Conservation (phyloP, 768 basidiomycete genomes). For the Crepidotus variabilis region DNA sequence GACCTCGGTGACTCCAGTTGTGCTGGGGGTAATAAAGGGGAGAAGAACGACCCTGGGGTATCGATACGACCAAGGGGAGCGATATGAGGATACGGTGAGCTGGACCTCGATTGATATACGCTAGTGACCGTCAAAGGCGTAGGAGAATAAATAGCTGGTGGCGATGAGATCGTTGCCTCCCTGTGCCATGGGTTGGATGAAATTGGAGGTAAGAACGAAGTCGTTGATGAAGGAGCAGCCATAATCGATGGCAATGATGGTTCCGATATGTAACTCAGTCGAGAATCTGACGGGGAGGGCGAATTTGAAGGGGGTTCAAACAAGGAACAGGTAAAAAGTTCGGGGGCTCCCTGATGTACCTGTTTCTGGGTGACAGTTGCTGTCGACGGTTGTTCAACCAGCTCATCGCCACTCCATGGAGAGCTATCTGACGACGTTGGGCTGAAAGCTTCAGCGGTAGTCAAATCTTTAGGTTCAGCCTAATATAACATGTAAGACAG, state of each 20-base stretch:
- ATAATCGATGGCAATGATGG: background rate
- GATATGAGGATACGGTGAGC: background rate
- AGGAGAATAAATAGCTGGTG: background rate
- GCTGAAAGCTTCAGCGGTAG: background rate
- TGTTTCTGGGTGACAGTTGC: background rate
- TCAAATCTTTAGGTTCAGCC: background rate
- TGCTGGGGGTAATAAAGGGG: background rate
- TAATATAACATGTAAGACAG: background rate
- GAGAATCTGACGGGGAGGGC: background rate
- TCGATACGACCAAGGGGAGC: background rate
- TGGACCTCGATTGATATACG: background rate
- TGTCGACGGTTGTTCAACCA: background rate
- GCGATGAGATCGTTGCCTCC: background rate
- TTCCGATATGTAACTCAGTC: background rate
- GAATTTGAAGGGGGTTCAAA: background rate
- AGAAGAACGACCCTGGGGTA: background rate
- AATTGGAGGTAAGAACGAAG: background rate
- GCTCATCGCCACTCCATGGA: background rate
- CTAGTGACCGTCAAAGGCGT: background rate
- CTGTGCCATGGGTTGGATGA: background rate
- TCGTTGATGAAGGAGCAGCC: background rate
- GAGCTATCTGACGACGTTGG: background rate
- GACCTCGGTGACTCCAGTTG: background rate
- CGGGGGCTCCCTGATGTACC: background rate
- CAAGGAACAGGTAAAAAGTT: background rate